Conservation (phyloP, 805 yeast genomes). For the Kuraishia borneana region DNA sequence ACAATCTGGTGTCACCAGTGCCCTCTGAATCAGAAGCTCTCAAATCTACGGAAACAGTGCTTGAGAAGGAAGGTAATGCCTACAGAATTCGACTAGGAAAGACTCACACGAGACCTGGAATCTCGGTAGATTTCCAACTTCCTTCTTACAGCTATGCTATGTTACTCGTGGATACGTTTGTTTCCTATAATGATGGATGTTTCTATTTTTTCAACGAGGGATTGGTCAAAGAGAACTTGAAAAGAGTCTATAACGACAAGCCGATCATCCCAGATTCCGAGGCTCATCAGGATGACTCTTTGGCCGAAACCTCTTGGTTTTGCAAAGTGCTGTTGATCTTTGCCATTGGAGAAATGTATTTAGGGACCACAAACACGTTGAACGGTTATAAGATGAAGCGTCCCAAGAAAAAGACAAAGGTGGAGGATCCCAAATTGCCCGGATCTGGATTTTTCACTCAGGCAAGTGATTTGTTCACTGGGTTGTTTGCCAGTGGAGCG, state of each 20-base stretch:
- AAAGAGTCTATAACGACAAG: conserved; percentile 48
- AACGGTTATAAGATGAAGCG: conserved; percentile 32
- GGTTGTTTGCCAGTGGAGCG: conserved; percentile 69
- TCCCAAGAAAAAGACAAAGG: conserved; percentile 2
- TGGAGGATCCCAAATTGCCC: conserved; percentile 42
- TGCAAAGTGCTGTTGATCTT: conserved; percentile 65
- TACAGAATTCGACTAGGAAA: conserved; percentile 59
- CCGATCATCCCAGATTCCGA: conserved; percentile 10
- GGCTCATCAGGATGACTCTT: conserved; percentile 31
- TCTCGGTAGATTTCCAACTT: conserved; percentile 57
- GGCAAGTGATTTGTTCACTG: conserved; percentile 71
- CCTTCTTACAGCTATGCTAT: conserved; percentile 74
- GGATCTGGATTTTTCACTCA: conserved; percentile 73
- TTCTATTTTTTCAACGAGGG: conserved; percentile 82
- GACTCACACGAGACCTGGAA: conserved; percentile 56
- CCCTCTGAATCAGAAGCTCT: conserved; percentile 7
- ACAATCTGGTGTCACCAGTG: conserved; percentile 27
- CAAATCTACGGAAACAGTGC: conserved; percentile 32
- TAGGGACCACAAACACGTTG: conserved; percentile 60
- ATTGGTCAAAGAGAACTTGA: conserved; percentile 52
- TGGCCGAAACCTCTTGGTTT: conserved; percentile 70
- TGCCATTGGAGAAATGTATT: conserved; percentile 75
- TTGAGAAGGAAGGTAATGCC: conserved; percentile 71
- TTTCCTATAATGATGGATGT: conserved; percentile 75
- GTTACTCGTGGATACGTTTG: conserved; percentile 62